These are phyloP conservation scores for Heritiera littoralis DNA, from an alignment of 345 rosid genomes.

Conservation along the genomic window DNA sequence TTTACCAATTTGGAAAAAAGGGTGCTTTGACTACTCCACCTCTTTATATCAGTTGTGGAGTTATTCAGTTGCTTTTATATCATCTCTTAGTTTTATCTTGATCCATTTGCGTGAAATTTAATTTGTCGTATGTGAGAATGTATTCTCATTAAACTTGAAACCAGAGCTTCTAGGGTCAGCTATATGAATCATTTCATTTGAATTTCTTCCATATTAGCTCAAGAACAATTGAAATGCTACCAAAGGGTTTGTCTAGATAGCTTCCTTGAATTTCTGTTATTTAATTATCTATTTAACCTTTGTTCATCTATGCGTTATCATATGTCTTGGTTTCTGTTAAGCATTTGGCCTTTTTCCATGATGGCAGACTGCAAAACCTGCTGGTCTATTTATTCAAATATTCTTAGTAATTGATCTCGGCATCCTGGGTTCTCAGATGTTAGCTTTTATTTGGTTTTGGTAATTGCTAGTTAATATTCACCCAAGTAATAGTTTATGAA, in stretches of 20 bases:
- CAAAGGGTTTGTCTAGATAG: background rate
- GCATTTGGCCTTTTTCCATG: background rate
- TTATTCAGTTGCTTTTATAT: conserved; percentile 10
- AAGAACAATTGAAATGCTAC: background rate
- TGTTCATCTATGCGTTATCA: background rate
- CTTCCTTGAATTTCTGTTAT: background rate
- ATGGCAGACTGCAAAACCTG: background rate
- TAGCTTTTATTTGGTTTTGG: background rate
- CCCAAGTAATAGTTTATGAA: background rate
- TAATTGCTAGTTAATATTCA: background rate
- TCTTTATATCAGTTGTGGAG: background rate
- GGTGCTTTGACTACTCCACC: conserved; percentile 50
- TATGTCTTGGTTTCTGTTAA: background rate
- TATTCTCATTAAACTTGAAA: background rate
- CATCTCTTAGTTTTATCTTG: background rate
- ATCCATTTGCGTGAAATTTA: background rate
- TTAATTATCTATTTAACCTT: background rate
- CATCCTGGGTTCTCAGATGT: background rate
- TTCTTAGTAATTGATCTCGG: background rate
- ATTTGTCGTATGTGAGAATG: background rate
- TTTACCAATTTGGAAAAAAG: background rate
- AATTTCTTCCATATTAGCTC: background rate
- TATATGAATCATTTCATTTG: conserved; percentile 2
- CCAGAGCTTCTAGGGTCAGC: background rate
- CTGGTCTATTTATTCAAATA: background rate